Percentiles rank a stretch among this genome's conserved stretches.
Conservation (phyloP, 148 eudicot genomes). For the Rhododendron henanense region DNA sequence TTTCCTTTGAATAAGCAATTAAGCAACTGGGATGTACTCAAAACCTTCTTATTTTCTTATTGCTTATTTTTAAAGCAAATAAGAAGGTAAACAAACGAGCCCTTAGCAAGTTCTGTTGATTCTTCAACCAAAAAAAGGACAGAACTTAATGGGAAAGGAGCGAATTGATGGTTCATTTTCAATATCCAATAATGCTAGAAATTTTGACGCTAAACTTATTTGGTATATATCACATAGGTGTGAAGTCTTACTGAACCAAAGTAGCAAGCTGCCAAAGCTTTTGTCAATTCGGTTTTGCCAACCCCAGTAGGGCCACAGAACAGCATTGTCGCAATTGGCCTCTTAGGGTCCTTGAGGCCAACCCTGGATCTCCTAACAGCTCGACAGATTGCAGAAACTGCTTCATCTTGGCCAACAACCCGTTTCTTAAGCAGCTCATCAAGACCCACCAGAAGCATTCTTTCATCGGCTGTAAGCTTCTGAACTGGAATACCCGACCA, state of each 20-base stretch:
- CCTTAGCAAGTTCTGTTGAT: not conserved
- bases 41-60: not conserved
- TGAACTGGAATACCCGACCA: slow-evolving; percentile 66
- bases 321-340: slow-evolving; percentile 59
- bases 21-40: not conserved
- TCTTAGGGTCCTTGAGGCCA: slow-evolving; percentile 52
- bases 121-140: not conserved
- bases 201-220: not conserved
- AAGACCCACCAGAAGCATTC: slow-evolving; percentile 45
- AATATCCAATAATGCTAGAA: not conserved
- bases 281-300: slow-evolving; percentile 59
- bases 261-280: slow-evolving; percentile 55
- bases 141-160: not conserved
- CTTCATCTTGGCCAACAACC: slow-evolving; percentile 65
- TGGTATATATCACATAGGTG: not conserved
- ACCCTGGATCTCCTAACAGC: slow-evolving; percentile 66
- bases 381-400: slow-evolving; percentile 51
- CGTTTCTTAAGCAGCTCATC: slow-evolving; percentile 49
- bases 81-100: not conserved
- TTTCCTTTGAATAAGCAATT: not conserved
- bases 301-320: slow-evolving; percentile 68
- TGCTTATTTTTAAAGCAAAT: not conserved
- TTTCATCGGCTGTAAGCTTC: slow-evolving; percentile 51
- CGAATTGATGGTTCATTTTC: not conserved
- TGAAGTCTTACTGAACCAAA: slow-evolving; percentile 52